Evolutionary conservation across 345 rosid genomes (phyloP).

Genomic region (Ceriops decandra): DNA sequence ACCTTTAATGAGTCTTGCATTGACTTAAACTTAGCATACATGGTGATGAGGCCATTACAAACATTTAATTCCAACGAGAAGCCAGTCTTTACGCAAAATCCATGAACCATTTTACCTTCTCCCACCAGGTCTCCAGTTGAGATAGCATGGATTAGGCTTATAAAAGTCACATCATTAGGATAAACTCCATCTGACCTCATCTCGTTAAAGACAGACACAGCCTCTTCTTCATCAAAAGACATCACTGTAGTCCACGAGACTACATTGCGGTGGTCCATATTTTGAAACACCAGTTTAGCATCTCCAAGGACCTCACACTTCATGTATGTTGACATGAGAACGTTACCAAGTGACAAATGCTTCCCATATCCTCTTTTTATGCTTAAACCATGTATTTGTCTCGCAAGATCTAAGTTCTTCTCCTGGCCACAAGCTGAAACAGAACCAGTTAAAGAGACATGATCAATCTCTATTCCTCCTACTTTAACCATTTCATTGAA

Average conservation of each 20-base stretch:
- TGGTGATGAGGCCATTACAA: slow-evolving; percentile 69
- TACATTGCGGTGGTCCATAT: slow-evolving; percentile 64
- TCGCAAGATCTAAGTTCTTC: slow-evolving; percentile 53
- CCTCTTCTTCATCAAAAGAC: slow-evolving; percentile 48
- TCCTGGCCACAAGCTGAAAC: slow-evolving; percentile 74
- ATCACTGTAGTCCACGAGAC: slow-evolving; percentile 89
- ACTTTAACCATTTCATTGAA: slow-evolving; percentile 57
- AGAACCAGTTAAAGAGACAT: slow-evolving; percentile 74
- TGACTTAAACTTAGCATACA: slow-evolving; percentile 72
- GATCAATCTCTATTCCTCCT: slow-evolving; percentile 73
- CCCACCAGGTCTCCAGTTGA: slow-evolving; percentile 36
- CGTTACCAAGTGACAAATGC: slow-evolving; percentile 59
- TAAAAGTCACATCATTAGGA: slow-evolving; percentile 77
- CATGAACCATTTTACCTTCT: slow-evolving; percentile 63
- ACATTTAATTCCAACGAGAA: slow-evolving; percentile 51
- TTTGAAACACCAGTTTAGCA: slow-evolving; percentile 49
- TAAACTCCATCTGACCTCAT: slow-evolving; percentile 66
- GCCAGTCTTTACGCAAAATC: slow-evolving; percentile 48
- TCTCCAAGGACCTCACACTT: slow-evolving; percentile 55
- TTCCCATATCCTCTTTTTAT: slow-evolving; percentile 59
- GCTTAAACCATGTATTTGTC: slow-evolving; percentile 73
- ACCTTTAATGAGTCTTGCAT: slow-evolving; percentile 52
- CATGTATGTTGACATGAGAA: slow-evolving; percentile 69
- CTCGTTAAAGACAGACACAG: slow-evolving; percentile 47
- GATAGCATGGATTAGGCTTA: slow-evolving; percentile 59